These are phyloP conservation scores for Chytridium lagenaria DNA, from an alignment of 371 early-diverging fungal species.

Conservation along the genomic window DNA sequence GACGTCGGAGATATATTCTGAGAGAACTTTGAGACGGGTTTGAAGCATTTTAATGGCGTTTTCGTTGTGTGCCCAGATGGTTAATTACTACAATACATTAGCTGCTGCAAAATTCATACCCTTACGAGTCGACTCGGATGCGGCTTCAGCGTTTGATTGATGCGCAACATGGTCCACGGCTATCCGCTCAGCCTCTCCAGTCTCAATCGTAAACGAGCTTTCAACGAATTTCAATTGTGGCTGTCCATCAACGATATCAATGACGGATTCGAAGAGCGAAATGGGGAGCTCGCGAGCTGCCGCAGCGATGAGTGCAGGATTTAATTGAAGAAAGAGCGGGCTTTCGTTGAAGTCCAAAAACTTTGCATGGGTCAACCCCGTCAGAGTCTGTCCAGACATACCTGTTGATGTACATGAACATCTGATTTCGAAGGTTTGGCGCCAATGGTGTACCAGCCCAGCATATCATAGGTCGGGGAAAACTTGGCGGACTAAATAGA, in stretches of 20 bases:
- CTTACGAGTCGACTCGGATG: conserved; percentile 65
- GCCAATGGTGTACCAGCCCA: conserved; percentile 87
- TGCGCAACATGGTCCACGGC: conserved; percentile 87
- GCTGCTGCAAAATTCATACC: not conserved
- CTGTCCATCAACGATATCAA: conserved; percentile 69
- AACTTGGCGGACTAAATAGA: conserved; percentile 74
- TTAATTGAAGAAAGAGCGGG: conserved; percentile 76
- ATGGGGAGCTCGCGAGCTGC: conserved; percentile 68
- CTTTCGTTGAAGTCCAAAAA: conserved; percentile 76
- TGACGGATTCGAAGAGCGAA: conserved; percentile 77
- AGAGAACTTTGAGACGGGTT: conserved; percentile 69
- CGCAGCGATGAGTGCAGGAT: conserved; percentile 64
- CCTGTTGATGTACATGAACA: conserved; percentile 77
- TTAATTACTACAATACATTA: conserved; percentile 58
- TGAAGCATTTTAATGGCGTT: conserved; percentile 87
- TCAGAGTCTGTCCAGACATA: too few species aligned
- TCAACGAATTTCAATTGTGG: conserved; percentile 71
- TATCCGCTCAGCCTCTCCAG: conserved; percentile 84
- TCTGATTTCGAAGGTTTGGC: conserved; percentile 65
- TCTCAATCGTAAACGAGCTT: conserved; percentile 76
- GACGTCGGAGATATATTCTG: conserved; percentile 74
- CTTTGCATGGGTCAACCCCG: too few species aligned
- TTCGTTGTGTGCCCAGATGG: conserved; percentile 74
- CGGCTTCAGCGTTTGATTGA: conserved; percentile 59
- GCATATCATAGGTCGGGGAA: conserved; percentile 81